Conservation (phyloP, 768 basidiomycete genomes). For the Boletus pseudopeckii region DNA sequence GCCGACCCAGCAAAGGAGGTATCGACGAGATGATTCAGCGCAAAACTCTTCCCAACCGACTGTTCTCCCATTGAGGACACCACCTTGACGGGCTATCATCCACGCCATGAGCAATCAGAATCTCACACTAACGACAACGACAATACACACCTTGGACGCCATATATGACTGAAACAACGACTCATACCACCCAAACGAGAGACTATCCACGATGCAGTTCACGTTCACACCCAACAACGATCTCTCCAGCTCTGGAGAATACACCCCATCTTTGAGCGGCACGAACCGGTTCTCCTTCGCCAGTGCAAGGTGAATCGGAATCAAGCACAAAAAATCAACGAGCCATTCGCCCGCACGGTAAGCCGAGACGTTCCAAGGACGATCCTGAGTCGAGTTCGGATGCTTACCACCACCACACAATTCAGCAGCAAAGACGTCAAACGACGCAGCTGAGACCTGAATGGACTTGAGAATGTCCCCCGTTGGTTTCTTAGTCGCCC, state of each 20-base stretch:
- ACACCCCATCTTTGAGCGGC: constrained; percentile 57
- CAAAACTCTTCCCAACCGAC: constrained; percentile 60
- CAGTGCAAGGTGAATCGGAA: constrained; percentile 62
- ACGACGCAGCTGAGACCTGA: constrained; percentile 31
- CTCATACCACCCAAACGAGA: constrained; percentile 66
- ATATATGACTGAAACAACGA: constrained; percentile 61
- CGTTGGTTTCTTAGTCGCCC: constrained; percentile 49
- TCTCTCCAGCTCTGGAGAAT: constrained; percentile 47
- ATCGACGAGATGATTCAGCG: constrained; percentile 58
- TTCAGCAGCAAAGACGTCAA: constrained; percentile 24
- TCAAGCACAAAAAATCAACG: constrained; percentile 56
- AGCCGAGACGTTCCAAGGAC: constrained; percentile 32
- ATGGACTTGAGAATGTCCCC: constrained; percentile 42
- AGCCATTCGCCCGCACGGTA: constrained; percentile 59
- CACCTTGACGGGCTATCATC: constrained; percentile 52
- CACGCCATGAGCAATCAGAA: neutral
- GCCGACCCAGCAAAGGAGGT: constrained; percentile 65
- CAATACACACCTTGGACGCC: constrained; percentile 44
- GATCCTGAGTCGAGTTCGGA: neutral
- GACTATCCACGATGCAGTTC: constrained; percentile 49
- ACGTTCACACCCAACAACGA: constrained; percentile 58
- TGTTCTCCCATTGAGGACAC: constrained; percentile 71
- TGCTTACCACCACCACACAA: neutral
- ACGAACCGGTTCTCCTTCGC: constrained; percentile 60
- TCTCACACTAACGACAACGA: rapidly evolving